Base-by-base conservation (phyloP, 2,329 filamentous ascomycete species). In the Fusarium devonianum region DNA sequence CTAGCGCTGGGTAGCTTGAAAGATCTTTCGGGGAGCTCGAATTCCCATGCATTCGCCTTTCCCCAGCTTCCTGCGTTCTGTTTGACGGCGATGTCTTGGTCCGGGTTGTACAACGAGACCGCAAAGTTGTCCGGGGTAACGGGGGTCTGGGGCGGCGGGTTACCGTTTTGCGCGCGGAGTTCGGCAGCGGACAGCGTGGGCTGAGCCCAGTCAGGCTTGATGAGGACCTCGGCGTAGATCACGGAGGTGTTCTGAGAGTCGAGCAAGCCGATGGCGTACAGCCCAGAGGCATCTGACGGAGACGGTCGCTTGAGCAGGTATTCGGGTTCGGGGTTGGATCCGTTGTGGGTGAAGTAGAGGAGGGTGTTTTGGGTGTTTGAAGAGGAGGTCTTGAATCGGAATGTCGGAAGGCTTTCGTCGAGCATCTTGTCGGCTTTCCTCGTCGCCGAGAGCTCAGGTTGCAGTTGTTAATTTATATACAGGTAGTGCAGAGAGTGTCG, bases 101-200 rank as follows among this genome's bases (percentile, higher is more conserved):
- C 93, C 0, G 94, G 94, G 69, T 96, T 94, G 78, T 97, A 97
- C 3, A 99, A 85, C 64, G 93, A 88, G 28, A 97, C 81, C n/a
- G 81, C 80, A 70, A 97, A 96, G 42, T 84, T 78, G 47, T 87
- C 86, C 0, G 93, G 92, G 19, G 90, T 82, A 23, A 90, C 79
- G 8, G 92, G 88, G 51, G 89, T 64, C 12, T 81, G 82, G 16
- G 82, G 85, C 73, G 81, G 30, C 77, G 84, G 74, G 32, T 58
- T 60, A 12, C 87, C 88, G 53, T 85, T 86, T 47, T 75, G 81
- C n/a, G 80, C 78, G 54, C 90, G 85, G 47, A 92, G 82, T 67
- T 95, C 89, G 43, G 94, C 90, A 36, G 88, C 84, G 1, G 90
- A 93, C 6, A 96, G 79, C 0, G 85, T 86, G 1, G 92, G 89